A percentile compares a stretch with the other conserved stretches of the same genome.
These are phyloP conservation scores for Phoenix dactylifera DNA, from an alignment of 176 grass and related monocot genomes.

Conservation along the genomic window DNA sequence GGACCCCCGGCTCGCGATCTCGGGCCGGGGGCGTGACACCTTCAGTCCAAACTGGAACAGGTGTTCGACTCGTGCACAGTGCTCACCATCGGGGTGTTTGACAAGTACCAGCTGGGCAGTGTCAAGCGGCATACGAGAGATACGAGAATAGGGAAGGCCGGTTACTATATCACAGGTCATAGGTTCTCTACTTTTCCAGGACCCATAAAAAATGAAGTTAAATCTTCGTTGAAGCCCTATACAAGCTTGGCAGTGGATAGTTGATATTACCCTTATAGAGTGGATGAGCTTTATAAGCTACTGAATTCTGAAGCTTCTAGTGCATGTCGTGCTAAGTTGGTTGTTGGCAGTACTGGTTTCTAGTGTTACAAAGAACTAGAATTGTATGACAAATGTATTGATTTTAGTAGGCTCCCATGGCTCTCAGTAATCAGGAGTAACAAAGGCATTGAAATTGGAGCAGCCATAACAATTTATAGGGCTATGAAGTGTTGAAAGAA, in stretches of 20 bases:
- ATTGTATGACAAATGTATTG: conserved; percentile 29
- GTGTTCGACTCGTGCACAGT: no score
- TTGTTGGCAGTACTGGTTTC: conserved; percentile 28
- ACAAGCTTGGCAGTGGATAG: background rate
- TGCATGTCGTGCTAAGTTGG: conserved; percentile 16
- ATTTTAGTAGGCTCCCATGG: conserved; percentile 27
- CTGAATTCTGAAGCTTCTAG: conserved; percentile 11
- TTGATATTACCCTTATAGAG: conserved; percentile 20
- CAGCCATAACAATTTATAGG: conserved; percentile 32
- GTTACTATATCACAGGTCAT: no score
- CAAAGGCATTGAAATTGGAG: conserved; percentile 24
- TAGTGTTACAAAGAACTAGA: conserved; percentile 36
- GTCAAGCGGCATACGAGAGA: no score
- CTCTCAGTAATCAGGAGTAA: conserved; percentile 15
- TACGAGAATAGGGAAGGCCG: no score
- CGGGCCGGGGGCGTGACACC: no score
- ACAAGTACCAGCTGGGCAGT: no score
- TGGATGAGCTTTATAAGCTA: conserved; percentile 26
- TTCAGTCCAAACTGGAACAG: no score
- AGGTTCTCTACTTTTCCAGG: no score
- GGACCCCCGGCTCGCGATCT: no score
- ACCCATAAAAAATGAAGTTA: no score
- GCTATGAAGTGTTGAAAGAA: conserved; percentile 31
- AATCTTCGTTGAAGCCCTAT: no score
- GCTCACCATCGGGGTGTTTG: no score